phyloP scores from a whole-genome alignment of 805 yeast genomes.

The Crinitomyces ghanaensis region DNA sequence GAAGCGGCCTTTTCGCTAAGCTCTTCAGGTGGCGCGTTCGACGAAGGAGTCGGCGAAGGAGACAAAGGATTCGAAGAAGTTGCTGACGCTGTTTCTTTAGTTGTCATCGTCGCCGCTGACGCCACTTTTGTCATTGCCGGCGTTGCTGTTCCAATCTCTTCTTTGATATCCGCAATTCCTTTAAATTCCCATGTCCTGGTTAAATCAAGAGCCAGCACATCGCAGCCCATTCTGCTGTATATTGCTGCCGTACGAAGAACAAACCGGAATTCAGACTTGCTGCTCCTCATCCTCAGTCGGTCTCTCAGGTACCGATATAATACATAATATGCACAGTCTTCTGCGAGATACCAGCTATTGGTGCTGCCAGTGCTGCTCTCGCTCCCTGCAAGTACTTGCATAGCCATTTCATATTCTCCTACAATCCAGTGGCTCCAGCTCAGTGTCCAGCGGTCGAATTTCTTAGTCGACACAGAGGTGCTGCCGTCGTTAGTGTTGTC shows the following conservation, averaged over 20 bases:
- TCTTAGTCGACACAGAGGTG: not conserved
- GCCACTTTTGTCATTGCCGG: not conserved
- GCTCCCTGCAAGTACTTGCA: conserved; percentile 1
- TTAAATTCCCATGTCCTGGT: conserved; percentile 63
- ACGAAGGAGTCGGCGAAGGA: conserved; percentile 1
- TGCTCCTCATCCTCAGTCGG: conserved; percentile 18
- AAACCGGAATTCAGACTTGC: conserved; percentile 43
- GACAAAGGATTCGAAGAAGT: not conserved
- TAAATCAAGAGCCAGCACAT: conserved; percentile 53
- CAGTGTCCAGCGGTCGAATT: no score
- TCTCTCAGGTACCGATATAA: conserved; percentile 53
- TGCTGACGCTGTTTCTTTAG: conserved; percentile 1
- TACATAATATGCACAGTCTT: conserved; percentile 72
- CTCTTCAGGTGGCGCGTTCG: conserved; percentile 4
- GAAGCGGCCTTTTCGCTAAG: no score
- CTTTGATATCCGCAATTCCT: not conserved
- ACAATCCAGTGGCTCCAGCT: no score
- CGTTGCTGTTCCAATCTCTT: not conserved
- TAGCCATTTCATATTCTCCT: conserved; percentile 2
- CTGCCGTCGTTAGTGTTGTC: conserved; percentile 1
- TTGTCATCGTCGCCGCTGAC: not conserved
- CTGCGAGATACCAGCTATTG: conserved; percentile 41
- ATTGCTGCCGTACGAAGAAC: conserved; percentile 53
- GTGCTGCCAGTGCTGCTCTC: no score
- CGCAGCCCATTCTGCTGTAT: conserved; percentile 87